Conservation (phyloP, 345 rosid genomes). For the Aquilaria sinensis region DNA sequence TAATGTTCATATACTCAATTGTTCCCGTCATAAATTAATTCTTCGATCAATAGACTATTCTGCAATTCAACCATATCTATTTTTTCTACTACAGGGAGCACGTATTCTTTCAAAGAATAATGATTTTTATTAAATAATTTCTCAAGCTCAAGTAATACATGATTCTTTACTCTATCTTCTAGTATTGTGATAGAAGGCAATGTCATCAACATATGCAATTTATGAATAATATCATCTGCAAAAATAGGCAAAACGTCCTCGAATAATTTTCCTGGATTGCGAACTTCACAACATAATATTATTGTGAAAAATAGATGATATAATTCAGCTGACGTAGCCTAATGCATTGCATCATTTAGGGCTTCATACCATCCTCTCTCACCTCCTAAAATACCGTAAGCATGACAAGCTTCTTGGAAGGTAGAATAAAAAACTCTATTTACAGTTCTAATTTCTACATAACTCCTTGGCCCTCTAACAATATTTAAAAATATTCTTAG, state of each 20-base stretch:
- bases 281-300: not conserved
- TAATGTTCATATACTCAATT: not conserved
- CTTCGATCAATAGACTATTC: not conserved
- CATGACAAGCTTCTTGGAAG: not conserved
- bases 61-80: not conserved
- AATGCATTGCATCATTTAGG: not conserved
- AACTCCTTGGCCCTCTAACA: not conserved
- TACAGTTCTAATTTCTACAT: not conserved
- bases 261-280: not conserved
- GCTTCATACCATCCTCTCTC: not conserved
- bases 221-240: not conserved
- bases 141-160: not conserved
- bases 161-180: not conserved
- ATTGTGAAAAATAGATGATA: not conserved
- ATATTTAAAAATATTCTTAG: not conserved
- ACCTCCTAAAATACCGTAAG: not conserved
- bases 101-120: not conserved
- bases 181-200: not conserved
- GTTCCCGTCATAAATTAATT: not conserved
- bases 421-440: not conserved
- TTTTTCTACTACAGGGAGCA: not conserved
- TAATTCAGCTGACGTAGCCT: not conserved
- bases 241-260: not conserved
- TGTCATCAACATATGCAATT: too few relatives aligned
- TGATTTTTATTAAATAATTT: too few relatives aligned